These are phyloP conservation scores for Paecilomyces niveus DNA, from an alignment of 2,329 filamentous ascomycete species.

Conservation along the genomic window DNA sequence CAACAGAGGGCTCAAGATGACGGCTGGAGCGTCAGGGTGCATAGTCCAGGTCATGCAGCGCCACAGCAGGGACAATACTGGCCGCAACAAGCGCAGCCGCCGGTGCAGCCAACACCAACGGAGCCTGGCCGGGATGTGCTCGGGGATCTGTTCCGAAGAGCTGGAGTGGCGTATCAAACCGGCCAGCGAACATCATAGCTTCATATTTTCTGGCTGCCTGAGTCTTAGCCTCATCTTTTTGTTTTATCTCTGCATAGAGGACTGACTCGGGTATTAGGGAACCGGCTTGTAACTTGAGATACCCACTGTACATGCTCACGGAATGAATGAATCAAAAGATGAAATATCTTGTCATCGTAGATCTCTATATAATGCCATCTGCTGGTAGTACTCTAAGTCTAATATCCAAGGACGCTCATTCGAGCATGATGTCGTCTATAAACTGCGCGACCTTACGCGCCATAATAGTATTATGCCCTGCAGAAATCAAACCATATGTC, in stretches of 20 bases:
- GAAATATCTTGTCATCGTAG: conserved; percentile 4
- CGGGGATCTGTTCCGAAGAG: conserved; percentile 36
- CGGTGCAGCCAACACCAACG: conserved; percentile 9
- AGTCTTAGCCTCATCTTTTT: background rate
- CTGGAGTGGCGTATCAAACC: conserved; percentile 28
- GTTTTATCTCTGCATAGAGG: background rate
- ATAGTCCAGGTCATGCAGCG: conserved; percentile 24
- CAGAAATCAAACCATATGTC: background rate
- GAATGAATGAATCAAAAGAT: conserved; percentile 2
- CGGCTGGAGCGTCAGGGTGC: conserved; percentile 43
- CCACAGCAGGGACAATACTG: conserved; percentile 12
- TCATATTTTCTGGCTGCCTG: background rate
- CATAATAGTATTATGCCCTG: conserved; percentile 2
- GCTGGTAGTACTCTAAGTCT: background rate
- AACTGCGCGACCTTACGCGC: conserved; percentile 1
- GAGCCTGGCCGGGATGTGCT: conserved; percentile 26
- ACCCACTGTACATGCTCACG: conserved; percentile 13
- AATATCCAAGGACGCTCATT: background rate
- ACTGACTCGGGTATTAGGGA: background rate
- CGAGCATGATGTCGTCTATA: background rate
- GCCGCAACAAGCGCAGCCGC: conserved; percentile 9
- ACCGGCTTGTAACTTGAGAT: conserved; percentile 13
- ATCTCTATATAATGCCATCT: background rate
- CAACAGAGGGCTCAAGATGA: conserved; percentile 48
- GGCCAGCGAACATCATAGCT: conserved; percentile 7